phyloP scores from a whole-genome alignment of 2,329 filamentous ascomycete genomes.

The Phoma herbarum region DNA sequence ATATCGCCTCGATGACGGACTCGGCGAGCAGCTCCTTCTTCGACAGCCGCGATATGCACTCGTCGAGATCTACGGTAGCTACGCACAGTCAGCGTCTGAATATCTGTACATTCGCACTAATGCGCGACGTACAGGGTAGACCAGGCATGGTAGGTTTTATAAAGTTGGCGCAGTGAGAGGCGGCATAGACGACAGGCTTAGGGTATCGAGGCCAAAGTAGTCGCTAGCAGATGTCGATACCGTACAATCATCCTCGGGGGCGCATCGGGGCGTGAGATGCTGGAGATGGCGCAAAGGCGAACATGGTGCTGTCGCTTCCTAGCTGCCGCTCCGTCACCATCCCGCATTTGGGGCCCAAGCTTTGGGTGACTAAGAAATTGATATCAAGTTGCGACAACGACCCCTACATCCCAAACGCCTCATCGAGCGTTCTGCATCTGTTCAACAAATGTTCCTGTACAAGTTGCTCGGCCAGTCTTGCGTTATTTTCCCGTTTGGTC shows the following conservation, averaged over 20 bases:
- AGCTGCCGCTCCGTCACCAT: slow-evolving; percentile 11
- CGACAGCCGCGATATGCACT: slow-evolving; percentile 96
- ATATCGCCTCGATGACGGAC: slow-evolving; percentile 98
- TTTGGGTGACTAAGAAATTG: slow-evolving; percentile 22
- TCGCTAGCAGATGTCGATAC: slow-evolving; percentile 49
- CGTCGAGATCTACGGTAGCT: slow-evolving; percentile 97
- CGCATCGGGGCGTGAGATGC: slow-evolving; percentile 38
- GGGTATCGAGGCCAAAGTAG: slow-evolving; percentile 48
- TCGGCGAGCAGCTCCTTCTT: slow-evolving; percentile 97
- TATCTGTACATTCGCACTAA: slow-evolving; percentile 11
- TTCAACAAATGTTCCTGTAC: slow-evolving; percentile 1
- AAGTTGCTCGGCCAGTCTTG: neutral
- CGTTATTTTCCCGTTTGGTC: slow-evolving; percentile 5
- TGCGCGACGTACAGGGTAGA: slow-evolving; percentile 57
- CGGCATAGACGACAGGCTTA: slow-evolving; percentile 46
- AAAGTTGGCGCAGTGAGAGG: slow-evolving; percentile 24
- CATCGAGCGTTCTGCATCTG: neutral
- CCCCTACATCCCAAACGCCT: neutral
- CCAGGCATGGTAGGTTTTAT: slow-evolving; percentile 56
- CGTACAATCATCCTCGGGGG: slow-evolving; percentile 53
- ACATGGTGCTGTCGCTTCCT: slow-evolving; percentile 24
- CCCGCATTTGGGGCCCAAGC: slow-evolving; percentile 31
- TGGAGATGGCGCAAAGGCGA: slow-evolving; percentile 31
- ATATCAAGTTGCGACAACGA: slow-evolving; percentile 11
- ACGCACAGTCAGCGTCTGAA: slow-evolving; percentile 32